Base-by-base conservation (phyloP, 805 yeast species). In the Zygotorulaspora sp. region DNA sequence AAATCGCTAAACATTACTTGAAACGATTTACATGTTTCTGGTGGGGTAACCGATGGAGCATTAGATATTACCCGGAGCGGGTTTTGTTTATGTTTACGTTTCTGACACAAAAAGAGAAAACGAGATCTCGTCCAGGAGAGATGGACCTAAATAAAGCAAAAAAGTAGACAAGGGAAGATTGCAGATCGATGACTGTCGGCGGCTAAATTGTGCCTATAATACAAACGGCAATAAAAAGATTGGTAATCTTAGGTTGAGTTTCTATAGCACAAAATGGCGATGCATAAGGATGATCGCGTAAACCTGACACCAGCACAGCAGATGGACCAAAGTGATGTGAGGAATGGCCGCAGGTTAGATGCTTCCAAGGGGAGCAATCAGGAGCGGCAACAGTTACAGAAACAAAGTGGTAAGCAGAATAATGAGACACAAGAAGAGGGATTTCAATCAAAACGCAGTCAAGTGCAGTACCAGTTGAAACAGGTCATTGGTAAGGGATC, bases 401-500 rank as follows among this genome's bases (percentile, higher is more conserved):
- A 43, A n/a, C 37, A 22, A 22, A 28, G 21, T 11, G 24, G 16
- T n/a, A 29, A 32, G 14, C 27, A 31, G 34, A 36, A 30, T 38
- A n/a, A 14, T n/a, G 30, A 44, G n/a, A 32, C 15, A 21, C 29
- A 21, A 14, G n/a, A n/a, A n/a, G n/a, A n/a, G n/a, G n/a, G n/a
- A n/a, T n/a, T n/a, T n/a, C 28, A 22, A 16, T 30, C 26, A 13
- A 21, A 65, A 63, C 39, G 36, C 22, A 43, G 34, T 47, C 74
- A 71, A 2, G 58, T 72, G 14, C 75, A 70, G 30, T 58, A 59
- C 52, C 40, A 70, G 70, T 66, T 80, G 49, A 68, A 71, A 32
- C 82, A 78, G 32, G 72, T 81, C 24, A 68, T 92, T 2, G 98
- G 97, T 2, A 75, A 75, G 43, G 98, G 98, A 2, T 97, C 97